Evolutionary conservation across 345 rosid genomes (phyloP).

Genomic region (Citrus sp.): DNA sequence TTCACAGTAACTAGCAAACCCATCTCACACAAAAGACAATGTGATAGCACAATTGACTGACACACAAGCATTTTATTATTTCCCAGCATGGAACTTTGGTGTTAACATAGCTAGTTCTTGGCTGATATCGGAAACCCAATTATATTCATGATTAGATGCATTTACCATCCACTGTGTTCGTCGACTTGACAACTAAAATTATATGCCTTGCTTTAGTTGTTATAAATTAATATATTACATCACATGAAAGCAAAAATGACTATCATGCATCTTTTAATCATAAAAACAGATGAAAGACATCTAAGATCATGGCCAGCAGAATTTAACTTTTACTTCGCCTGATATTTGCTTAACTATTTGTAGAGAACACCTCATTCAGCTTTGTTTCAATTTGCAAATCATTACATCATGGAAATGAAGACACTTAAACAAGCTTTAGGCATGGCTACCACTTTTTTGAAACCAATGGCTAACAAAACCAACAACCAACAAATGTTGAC

Average conservation of each 20-base stretch:
- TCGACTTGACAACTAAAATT: background rate
- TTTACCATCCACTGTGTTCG: background rate
- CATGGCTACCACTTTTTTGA: background rate
- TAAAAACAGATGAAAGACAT: background rate
- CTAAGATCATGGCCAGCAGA: background rate
- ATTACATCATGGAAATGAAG: background rate
- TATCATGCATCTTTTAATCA: background rate
- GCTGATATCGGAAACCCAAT: background rate
- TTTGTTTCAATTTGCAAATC: slow-evolving; percentile 4
- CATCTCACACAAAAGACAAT: background rate
- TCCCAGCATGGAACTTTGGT: background rate
- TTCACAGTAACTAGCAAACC: background rate
- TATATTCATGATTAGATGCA: background rate
- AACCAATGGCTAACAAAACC: background rate
- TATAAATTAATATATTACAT: background rate
- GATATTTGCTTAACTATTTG: background rate
- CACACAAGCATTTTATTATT: background rate
- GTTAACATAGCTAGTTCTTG: background rate
- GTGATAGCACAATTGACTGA: background rate
- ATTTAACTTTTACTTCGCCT: background rate
- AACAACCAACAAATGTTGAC: background rate
- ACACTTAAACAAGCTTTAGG: background rate
- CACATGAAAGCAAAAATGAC: background rate
- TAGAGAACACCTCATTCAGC: background rate
- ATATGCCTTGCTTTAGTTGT: background rate